Conservation (phyloP, 441 rosid genomes). For the Macaranga tanarius region DNA sequence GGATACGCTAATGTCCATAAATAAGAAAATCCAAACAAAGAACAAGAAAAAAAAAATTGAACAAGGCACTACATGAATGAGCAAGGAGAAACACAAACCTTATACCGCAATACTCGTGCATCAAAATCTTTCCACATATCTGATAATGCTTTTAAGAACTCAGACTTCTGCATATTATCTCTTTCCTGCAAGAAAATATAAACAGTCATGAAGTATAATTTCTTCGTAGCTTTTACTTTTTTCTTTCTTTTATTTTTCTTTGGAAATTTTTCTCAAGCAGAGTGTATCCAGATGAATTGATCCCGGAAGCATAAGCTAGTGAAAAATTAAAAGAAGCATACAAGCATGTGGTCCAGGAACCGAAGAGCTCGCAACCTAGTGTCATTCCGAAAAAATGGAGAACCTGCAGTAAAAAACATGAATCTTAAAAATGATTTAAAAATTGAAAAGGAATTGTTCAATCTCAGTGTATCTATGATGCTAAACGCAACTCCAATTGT, state of each 20-base stretch:
- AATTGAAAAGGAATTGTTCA: constrained; percentile 10
- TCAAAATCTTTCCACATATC: constrained; percentile 99
- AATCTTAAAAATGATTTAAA: constrained; percentile 18
- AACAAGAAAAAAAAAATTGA: not conserved
- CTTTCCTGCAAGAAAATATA: constrained; percentile 62
- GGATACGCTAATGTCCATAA: not conserved
- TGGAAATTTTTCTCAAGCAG: constrained; percentile 11
- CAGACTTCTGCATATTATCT: constrained; percentile 98
- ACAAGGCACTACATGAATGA: constrained; percentile 16
- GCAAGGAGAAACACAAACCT: constrained; percentile 52
- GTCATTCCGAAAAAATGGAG: constrained; percentile 85
- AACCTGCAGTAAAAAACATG: constrained; percentile 56
- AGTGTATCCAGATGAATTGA: not conserved
- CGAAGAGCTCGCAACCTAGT: constrained; percentile 98
- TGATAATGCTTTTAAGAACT: constrained; percentile 91
- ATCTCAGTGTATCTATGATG: not conserved
- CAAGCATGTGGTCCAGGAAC: constrained; percentile 98
- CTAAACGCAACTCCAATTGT: not conserved
- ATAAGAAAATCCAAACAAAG: not conserved
- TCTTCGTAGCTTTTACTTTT: not conserved
- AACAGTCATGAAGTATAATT: constrained; percentile 16
- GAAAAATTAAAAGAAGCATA: constrained; percentile 44
- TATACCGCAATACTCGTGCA: constrained; percentile 90
- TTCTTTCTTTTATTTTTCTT: not conserved
- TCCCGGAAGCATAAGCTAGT: constrained; percentile 12